Evolutionary conservation across 768 basidiomycete genomes (phyloP).

Genomic region (Rhodocollybia butyracea): DNA sequence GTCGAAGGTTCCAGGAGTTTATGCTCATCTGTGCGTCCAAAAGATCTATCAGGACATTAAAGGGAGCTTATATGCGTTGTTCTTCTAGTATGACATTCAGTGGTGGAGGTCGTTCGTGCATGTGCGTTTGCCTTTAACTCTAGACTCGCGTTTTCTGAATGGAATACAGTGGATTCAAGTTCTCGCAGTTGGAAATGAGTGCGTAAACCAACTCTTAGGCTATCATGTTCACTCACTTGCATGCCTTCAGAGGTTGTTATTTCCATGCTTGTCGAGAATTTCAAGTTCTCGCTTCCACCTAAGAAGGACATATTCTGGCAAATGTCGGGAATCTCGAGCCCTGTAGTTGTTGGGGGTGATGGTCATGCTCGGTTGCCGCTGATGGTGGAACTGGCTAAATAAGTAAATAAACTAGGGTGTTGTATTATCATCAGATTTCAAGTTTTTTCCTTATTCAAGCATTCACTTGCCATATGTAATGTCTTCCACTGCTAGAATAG

Average conservation of each 20-base stretch:
- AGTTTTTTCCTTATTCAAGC: no score
- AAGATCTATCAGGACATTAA: not conserved
- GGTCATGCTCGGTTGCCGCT: not conserved
- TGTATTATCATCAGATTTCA: no score
- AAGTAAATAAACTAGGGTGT: not conserved
- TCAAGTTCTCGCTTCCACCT: constrained; percentile 3
- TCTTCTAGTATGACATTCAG: constrained; percentile 3
- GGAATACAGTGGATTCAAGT: constrained; percentile 9
- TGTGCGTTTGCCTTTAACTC: not conserved
- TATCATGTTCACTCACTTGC: not conserved
- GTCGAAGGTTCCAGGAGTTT: constrained; percentile 41
- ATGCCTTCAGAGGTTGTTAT: not conserved
- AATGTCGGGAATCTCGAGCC: constrained; percentile 1
- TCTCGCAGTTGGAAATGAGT: constrained; percentile 10
- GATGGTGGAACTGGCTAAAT: not conserved
- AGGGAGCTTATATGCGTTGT: not conserved
- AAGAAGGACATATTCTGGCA: constrained; percentile 7
- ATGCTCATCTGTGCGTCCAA: constrained; percentile 36
- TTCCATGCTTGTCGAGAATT: constrained; percentile 1
- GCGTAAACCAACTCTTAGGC: not conserved
- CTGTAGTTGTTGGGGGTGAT: not conserved
- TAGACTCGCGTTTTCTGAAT: not conserved
- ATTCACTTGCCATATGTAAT: no score
- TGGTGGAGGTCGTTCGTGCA: constrained; percentile 6
- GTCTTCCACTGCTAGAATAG: no score